Percentiles rank a stretch among this genome's conserved stretches.
These are phyloP conservation scores for Ettlia oleoabundans DNA, from an alignment of 139 green algal genomes.

Conservation along the genomic window DNA sequence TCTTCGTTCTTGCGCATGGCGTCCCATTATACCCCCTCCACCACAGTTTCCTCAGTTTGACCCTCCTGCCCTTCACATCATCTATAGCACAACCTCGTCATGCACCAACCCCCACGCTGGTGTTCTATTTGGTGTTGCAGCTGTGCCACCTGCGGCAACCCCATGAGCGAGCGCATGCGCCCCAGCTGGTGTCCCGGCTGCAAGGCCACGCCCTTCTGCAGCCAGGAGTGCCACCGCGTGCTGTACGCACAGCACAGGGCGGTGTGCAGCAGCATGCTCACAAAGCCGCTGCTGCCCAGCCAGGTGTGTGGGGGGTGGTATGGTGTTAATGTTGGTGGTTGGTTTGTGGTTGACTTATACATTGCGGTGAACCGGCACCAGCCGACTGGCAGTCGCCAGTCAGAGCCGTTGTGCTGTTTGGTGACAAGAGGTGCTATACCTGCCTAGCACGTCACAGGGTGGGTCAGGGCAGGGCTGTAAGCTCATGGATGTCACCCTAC, in stretches of 20 bases:
- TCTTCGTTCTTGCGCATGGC: too few relatives aligned
- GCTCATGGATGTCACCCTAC: too few relatives aligned
- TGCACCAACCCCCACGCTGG: not conserved
- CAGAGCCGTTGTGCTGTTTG: too few relatives aligned
- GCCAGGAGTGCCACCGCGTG: conserved; percentile 35
- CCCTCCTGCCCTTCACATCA: not conserved
- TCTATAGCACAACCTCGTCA: not conserved
- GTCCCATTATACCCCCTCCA: not conserved
- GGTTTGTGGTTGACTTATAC: too few relatives aligned
- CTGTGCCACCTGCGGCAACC: conserved; percentile 36
- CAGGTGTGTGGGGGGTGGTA: conserved; percentile 15
- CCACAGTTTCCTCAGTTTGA: not conserved
- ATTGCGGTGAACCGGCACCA: too few relatives aligned
- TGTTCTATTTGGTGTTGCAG: not conserved
- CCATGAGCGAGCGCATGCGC: conserved; percentile 39
- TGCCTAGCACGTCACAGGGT: too few relatives aligned
- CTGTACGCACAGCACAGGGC: conserved; percentile 39
- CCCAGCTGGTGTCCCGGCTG: conserved; percentile 40
- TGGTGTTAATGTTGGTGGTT: not conserved
- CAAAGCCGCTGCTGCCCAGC: conserved; percentile 42
- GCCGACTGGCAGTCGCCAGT: too few relatives aligned
- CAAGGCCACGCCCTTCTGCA: conserved; percentile 48
- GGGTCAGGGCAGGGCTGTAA: too few relatives aligned
- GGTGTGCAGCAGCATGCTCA: conserved; percentile 41
- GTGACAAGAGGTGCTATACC: too few relatives aligned